Evolutionary conservation across 768 basidiomycete species (phyloP), one percentile per base, ranked within the genome.

Genomic region (Collybia mongolica): DNA sequence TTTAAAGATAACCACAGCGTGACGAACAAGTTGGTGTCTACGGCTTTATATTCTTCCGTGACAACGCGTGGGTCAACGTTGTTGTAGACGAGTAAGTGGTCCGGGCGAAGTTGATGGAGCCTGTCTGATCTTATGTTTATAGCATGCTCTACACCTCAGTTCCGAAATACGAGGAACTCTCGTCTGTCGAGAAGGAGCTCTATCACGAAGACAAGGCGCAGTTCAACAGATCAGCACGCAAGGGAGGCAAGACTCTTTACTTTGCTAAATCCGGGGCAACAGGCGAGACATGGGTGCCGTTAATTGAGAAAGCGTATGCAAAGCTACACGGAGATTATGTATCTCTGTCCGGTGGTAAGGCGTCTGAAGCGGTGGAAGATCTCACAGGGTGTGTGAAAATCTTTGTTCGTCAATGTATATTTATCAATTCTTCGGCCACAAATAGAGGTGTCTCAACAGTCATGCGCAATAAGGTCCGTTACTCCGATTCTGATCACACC

Each of bases 231-330:
- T 67, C 70, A 0, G 79, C 78, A 1, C 61, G 79, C 2, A 75
- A 73, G 44, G 76, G 79, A 28, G 72, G 72, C 24, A 79, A 78
- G 57, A 67, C 67, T 1, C 56, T 81, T 29, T 80, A 75, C 53
- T 82, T 81, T 58, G 77, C 80, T 7, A 71, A 68, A 44, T 77
- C 75, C 5, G 73, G 72, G 1, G 64, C 71, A 4, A 67, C 72
- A 41, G 74, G 73, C 24, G 80, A 81, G 52, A 80, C 78, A 3
- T 81, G 80, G 80, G 77, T 80, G 0, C 76, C 80, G 2, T 61
- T 82, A n/a, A 70, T 81, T n/a, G 80, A 82, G 58, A 82, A 82
- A 58, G 80, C 80, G 2, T 82, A 73, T 51, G 80, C 80, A 2
- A 82, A 82, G 61, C 54, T 81, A 1, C 77, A 82, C 57, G 79